A percentile compares a stretch with the other conserved stretches of the same genome.
These are phyloP conservation scores for Saturnispora quitensis DNA, from an alignment of 805 yeast species.

Conservation along the genomic window DNA sequence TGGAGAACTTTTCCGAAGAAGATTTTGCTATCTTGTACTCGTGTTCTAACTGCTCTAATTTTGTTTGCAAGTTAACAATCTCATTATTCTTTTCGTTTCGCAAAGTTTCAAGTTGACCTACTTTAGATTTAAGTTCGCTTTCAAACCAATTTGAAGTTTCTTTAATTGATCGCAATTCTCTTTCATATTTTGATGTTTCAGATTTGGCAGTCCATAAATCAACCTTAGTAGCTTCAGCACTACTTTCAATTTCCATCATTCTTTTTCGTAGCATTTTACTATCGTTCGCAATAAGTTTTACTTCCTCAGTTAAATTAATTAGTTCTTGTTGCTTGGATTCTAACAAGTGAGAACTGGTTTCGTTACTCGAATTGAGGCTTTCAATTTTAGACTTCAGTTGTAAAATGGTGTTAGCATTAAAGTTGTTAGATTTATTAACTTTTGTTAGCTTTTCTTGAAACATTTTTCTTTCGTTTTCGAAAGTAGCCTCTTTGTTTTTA, in stretches of 20 bases:
- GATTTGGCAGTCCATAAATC: slow-evolving; percentile 21
- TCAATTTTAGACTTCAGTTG: slow-evolving; percentile 13
- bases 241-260: slow-evolving; percentile 29
- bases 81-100: slow-evolving; percentile 25
- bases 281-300: slow-evolving; percentile 31
- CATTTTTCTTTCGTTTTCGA: slow-evolving; percentile 17
- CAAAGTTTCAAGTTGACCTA: slow-evolving; percentile 21
- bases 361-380: slow-evolving; percentile 22
- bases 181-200: slow-evolving; percentile 21
- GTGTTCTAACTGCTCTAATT: slow-evolving; percentile 29
- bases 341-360: slow-evolving; percentile 27
- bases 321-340: slow-evolving; percentile 31
- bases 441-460: slow-evolving; percentile 9
- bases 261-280: slow-evolving; percentile 36
- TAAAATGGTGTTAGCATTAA: slow-evolving; percentile 9
- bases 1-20: slow-evolving; percentile 26
- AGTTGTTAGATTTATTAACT: not conserved
- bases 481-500: slow-evolving; percentile 14
- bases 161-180: slow-evolving; percentile 25
- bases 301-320: slow-evolving; percentile 31
- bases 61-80: slow-evolving; percentile 25
- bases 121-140: slow-evolving; percentile 25
- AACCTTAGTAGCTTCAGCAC: slow-evolving; percentile 24
- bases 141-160: slow-evolving; percentile 29
- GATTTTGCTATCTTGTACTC: slow-evolving; percentile 22